Evolutionary conservation across 2,329 filamentous ascomycete species (phyloP), one percentile per base, ranked within the genome.

Genomic region (Aspergillus sp.): DNA sequence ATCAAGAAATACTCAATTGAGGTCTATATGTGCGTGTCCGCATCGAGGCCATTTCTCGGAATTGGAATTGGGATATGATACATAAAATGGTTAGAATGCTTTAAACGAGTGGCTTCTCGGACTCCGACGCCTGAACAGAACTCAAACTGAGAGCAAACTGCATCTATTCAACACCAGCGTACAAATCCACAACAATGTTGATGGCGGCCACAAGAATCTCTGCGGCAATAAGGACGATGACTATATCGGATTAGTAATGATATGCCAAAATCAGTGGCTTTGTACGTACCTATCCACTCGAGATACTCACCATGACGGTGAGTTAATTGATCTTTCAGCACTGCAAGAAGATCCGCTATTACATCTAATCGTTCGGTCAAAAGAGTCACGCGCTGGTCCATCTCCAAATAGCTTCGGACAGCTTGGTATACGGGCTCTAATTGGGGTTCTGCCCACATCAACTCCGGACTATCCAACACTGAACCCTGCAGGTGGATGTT

Each of bases 401-500:
- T 98, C 79, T 99, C 95, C 19, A 99, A 81, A 73, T 99, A 99
- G 72, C 89, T 95, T 57, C 95, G 84, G 44, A 98, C 95, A 55
- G 95, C 95, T 74, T 96, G 90, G 73, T 99, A 99, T 27, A 99
- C 89, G 5, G 95, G 95, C 70, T 99, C 95, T 6, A 99, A 83
- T 75, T 97, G 93, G 8, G 95, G 95, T 76, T 99, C 95, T 33
- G 93, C 90, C 95, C 95, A 99, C 83, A 99, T 98, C 43, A 99
- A 83, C 77, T 99, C 95, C 0, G 95, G 95, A 9, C 93, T 96
- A 74, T 99, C 95, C 40, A 99, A 87, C 6, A 99, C 93, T 31
- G 91, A 96, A 35, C 95, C 95, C 74, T 98, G 96, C 51, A 99
- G 84, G 77, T 99, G 96, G 70, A 99, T 98, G 74, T 95, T 97